phyloP scores from a whole-genome alignment of 352 stramenopile genomes.

The Phytophthora macrochlamydospora region DNA sequence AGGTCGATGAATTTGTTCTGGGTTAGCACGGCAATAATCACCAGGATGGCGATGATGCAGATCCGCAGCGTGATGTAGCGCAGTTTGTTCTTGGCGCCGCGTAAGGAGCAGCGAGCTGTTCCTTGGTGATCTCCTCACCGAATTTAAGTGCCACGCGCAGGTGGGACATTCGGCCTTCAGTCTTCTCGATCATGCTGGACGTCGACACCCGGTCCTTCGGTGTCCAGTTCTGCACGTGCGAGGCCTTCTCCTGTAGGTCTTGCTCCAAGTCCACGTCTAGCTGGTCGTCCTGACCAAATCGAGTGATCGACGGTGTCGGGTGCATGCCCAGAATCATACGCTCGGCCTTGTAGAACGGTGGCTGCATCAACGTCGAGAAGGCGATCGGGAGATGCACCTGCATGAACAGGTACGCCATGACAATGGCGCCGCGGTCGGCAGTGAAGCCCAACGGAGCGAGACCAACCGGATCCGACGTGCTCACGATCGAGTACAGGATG shows the following conservation, averaged over 20 bases:
- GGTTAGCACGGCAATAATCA: conserved; percentile 32
- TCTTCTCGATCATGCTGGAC: conserved; percentile 8
- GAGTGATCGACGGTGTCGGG: conserved; percentile 14
- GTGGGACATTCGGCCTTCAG: conserved; percentile 10
- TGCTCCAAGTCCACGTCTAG: conserved; percentile 9
- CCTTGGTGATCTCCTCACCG: conserved; percentile 20
- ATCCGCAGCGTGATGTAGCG: conserved; percentile 40
- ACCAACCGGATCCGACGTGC: conserved; percentile 22
- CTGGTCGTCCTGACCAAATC: conserved; percentile 12
- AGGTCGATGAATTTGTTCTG: conserved; percentile 41
- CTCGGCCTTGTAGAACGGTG: conserved; percentile 61
- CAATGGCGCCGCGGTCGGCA: conserved; percentile 40
- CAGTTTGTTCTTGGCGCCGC: conserved; percentile 25
- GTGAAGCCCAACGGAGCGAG: conserved; percentile 54
- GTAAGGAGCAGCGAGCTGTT: conserved; percentile 7
- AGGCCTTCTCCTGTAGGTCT: conserved; percentile 21
- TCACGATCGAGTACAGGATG: conserved; percentile 58
- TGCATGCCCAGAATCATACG: conserved; percentile 58
- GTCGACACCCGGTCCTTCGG: conserved; percentile 8
- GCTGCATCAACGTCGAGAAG: conserved; percentile 54
- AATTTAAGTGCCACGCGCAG: conserved; percentile 32
- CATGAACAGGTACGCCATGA: conserved; percentile 66
- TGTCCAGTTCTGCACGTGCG: conserved; percentile 26
- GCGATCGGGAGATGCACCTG: conserved; percentile 51
- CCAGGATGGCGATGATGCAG: conserved; percentile 32